These are phyloP conservation scores for Aureobasidium pullulans DNA, from an alignment of 2,329 filamentous ascomycete species.

Conservation along the genomic window DNA sequence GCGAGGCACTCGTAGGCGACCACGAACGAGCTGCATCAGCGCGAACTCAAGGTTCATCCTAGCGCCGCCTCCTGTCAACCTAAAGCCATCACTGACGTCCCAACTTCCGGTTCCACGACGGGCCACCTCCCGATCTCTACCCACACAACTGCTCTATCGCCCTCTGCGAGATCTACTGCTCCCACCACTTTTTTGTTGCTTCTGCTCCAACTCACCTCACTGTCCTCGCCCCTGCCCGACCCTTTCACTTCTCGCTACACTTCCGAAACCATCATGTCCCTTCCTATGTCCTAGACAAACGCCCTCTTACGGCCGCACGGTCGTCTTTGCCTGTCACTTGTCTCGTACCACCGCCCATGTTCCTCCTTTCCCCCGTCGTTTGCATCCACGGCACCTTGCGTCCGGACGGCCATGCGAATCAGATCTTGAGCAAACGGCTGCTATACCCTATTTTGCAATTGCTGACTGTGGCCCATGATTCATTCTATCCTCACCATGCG, in stretches of 20 bases:
- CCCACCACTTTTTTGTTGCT: neutral
- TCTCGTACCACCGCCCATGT: constrained; percentile 1
- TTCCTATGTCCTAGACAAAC: constrained; percentile 1
- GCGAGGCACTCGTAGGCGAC: too few relatives aligned
- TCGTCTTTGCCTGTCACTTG: constrained; percentile 4
- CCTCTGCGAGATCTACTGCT: neutral
- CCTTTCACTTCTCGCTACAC: neutral
- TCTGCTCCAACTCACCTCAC: neutral
- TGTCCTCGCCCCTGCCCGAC: neutral
- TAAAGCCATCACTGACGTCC: constrained; percentile 1
- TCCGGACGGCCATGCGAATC: neutral
- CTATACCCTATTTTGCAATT: constrained; percentile 4
- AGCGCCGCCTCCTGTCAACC: neutral
- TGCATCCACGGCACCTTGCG: neutral
- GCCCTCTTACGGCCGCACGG: constrained; percentile 6
- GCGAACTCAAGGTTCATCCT: neutral
- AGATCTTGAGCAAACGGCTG: constrained; percentile 5
- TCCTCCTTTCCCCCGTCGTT: constrained; percentile 10
- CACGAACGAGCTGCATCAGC: constrained; percentile 1
- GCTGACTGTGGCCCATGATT: neutral
- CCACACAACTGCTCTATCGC: neutral
- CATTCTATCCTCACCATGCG: neutral
- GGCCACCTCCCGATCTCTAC: neutral
- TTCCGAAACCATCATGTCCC: constrained; percentile 3
- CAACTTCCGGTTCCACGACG: neutral